Percentiles rank a stretch among this genome's conserved stretches.
Conservation (phyloP, 208 protist species). For the Porcisia deanei region DNA sequence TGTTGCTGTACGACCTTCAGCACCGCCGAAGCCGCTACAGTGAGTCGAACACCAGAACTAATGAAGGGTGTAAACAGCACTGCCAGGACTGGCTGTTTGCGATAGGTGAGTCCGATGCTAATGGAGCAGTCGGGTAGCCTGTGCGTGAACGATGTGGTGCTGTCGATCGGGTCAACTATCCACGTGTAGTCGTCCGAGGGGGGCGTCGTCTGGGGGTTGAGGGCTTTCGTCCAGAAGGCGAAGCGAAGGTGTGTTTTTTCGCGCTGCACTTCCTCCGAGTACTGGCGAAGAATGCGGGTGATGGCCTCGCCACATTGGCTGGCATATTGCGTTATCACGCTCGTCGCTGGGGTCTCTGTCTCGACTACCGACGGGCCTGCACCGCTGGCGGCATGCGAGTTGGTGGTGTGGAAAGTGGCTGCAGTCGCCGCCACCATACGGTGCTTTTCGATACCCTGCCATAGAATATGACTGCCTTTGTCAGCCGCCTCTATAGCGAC, state of each 20-base stretch:
- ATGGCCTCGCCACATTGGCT: conserved; percentile 52
- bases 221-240: conserved; percentile 50
- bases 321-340: conserved; percentile 63
- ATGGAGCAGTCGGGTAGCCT: conserved; percentile 75
- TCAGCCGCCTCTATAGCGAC: conserved; percentile 53
- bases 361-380: conserved; percentile 18
- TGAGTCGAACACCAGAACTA: conserved; percentile 24
- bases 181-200: conserved; percentile 65
- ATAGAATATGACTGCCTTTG: conserved; percentile 47
- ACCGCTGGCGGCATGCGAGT: not conserved
- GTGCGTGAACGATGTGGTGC: conserved; percentile 79
- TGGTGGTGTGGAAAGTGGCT: conserved; percentile 2
- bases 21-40: conserved; percentile 19
- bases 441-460: conserved; percentile 36
- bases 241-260: conserved; percentile 41
- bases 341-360: conserved; percentile 32
- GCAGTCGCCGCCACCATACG: conserved; percentile 23
- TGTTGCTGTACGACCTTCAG: conserved; percentile 26
- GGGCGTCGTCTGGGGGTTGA: conserved; percentile 29
- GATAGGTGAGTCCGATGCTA: conserved; percentile 64
- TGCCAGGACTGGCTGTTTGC: conserved; percentile 52
- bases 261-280: conserved; percentile 32
- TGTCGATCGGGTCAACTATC: conserved; percentile 84
- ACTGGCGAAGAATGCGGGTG: conserved; percentile 30
- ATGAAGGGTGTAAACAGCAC: conserved; percentile 78